Percentiles rank a stretch among this genome's conserved stretches.
These are phyloP conservation scores for Jacaranda copaia DNA, from an alignment of 257 asterid species.

Conservation along the genomic window DNA sequence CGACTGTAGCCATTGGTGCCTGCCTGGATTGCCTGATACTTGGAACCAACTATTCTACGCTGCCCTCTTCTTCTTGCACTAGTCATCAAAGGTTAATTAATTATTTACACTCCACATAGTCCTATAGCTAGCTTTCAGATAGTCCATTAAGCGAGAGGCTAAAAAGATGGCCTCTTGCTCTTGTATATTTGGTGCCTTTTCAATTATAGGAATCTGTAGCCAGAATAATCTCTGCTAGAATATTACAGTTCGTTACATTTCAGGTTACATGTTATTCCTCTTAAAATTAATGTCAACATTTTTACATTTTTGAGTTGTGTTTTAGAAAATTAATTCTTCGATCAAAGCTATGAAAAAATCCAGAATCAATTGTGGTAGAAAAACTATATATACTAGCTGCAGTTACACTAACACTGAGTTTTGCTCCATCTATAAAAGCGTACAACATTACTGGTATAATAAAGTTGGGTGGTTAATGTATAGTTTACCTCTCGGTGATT, in stretches of 20 bases:
- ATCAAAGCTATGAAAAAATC: neutral
- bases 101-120: constrained; percentile 10
- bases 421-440: too few relatives aligned
- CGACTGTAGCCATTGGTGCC: constrained; percentile 99
- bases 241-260: too few relatives aligned
- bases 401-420: too few relatives aligned
- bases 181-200: constrained; percentile 34
- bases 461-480: too few relatives aligned
- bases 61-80: constrained; percentile 63
- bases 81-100: constrained; percentile 15
- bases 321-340: neutral
- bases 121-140: constrained; percentile 19
- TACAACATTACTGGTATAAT: too few relatives aligned
- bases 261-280: too few relatives aligned
- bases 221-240: constrained; percentile 8
- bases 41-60: constrained; percentile 92
- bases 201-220: neutral
- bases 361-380: neutral
- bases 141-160: constrained; percentile 25
- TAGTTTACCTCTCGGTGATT: too few relatives aligned
- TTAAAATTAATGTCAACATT: neutral
- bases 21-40: constrained; percentile 96
- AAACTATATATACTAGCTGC: too few relatives aligned
- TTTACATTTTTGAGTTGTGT: neutral
- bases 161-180: constrained; percentile 35